These are phyloP conservation scores for Pyropia haitanensis DNA, from an alignment of 23 red algal genomes.

Conservation along the genomic window DNA sequence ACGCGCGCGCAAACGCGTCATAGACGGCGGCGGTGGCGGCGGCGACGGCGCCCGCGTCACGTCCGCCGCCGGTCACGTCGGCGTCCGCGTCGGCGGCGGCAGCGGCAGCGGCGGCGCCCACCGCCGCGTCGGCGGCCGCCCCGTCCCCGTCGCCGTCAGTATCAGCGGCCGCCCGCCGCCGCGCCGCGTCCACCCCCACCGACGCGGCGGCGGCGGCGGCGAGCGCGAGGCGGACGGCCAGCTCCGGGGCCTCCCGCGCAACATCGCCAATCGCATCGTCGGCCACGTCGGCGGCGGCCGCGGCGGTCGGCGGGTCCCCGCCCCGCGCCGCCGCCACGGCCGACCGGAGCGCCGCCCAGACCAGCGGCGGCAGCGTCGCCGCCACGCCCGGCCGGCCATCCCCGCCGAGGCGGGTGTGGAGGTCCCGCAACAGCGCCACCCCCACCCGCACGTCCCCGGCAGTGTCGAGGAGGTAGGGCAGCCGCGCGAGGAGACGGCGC, in stretches of 20 bases:
- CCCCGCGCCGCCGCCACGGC: constrained; percentile 13
- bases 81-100: constrained; percentile 30
- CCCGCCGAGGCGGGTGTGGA: constrained; percentile 30
- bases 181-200: too few species aligned
- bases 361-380: constrained; percentile 63
- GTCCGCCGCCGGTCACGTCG: constrained; percentile 9
- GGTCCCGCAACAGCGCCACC: constrained; percentile 19
- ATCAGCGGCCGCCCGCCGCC: too few species aligned
- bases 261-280: constrained; percentile 37
- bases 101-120: constrained; percentile 18
- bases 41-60: not conserved
- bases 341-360: constrained; percentile 41
- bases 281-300: constrained; percentile 35
- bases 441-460: constrained; percentile 22
- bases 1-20: constrained; percentile 46
- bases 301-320: constrained; percentile 6
- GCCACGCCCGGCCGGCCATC: constrained; percentile 30
- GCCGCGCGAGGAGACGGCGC: constrained; percentile 56
- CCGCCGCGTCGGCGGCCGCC: constrained; percentile 18
- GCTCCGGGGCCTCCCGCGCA: constrained; percentile 9
- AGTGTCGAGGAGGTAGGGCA: constrained; percentile 55
- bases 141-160: not conserved
- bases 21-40: constrained; percentile 22
- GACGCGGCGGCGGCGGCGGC: constrained; percentile 31
- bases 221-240: constrained; percentile 40